Evolutionary conservation across 2,329 filamentous ascomycete genomes (phyloP).

Genomic region (Venturiaceae sp.): DNA sequence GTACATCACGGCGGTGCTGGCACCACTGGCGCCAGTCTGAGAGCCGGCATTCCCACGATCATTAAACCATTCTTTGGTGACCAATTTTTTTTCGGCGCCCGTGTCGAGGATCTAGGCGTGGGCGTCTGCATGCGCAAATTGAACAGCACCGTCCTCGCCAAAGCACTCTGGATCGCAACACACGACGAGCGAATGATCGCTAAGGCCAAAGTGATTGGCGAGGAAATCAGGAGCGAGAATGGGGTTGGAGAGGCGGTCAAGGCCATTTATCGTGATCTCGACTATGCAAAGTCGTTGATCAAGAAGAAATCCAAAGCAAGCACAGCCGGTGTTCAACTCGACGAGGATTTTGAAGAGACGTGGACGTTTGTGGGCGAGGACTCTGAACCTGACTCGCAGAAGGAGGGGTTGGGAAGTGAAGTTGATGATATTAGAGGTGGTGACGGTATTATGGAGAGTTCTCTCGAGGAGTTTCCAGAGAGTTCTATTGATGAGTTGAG

Average conservation of each 20-base stretch:
- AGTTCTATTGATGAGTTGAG: background rate
- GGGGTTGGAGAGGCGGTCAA: constrained; percentile 79
- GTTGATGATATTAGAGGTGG: background rate
- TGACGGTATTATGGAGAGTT: background rate
- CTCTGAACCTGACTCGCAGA: constrained; percentile 25
- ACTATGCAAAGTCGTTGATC: constrained; percentile 76
- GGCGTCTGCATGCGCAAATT: constrained; percentile 83
- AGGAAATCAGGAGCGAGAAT: constrained; percentile 78
- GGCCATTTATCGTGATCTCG: constrained; percentile 78
- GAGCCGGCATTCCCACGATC: constrained; percentile 87
- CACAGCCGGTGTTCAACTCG: constrained; percentile 7
- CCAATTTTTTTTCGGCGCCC: constrained; percentile 87
- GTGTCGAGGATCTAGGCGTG: constrained; percentile 88
- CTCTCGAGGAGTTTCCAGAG: background rate
- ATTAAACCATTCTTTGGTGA: constrained; percentile 97
- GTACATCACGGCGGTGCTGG: constrained; percentile 92
- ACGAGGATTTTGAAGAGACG: constrained; percentile 18
- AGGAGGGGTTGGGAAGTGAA: background rate
- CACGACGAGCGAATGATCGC: constrained; percentile 85
- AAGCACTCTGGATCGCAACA: constrained; percentile 84
- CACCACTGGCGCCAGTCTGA: constrained; percentile 85
- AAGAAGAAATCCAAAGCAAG: constrained; percentile 35
- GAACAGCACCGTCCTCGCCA: constrained; percentile 75
- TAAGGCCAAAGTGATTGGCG: constrained; percentile 72
- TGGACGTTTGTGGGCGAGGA: constrained; percentile 77